Conservation (phyloP, 2,329 filamentous ascomycete species). For the Microsporum canis region DNA sequence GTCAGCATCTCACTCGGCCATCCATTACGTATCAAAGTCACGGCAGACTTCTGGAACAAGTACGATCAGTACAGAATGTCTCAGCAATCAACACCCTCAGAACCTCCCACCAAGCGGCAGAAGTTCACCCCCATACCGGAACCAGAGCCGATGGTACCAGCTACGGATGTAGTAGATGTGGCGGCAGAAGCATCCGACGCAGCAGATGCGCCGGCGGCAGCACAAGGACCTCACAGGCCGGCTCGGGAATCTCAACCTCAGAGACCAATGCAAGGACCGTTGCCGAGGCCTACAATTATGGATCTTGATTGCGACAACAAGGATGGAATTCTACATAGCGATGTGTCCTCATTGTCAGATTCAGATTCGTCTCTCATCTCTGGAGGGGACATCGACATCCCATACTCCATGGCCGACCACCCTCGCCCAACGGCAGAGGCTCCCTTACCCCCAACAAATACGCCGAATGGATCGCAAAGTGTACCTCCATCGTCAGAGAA, state of each 20-base stretch:
- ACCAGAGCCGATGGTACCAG: background rate
- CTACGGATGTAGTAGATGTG: background rate
- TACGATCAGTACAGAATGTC: background rate
- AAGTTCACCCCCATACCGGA: conserved; percentile 1
- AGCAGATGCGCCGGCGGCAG: background rate
- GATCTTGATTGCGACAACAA: background rate
- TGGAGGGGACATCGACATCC: background rate
- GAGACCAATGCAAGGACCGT: background rate
- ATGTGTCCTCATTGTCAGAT: background rate
- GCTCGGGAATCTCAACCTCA: background rate
- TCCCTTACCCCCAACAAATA: background rate
- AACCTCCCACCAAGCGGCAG: background rate
- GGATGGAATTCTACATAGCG: background rate
- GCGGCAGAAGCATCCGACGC: background rate
- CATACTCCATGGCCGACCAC: background rate
- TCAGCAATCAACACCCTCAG: background rate
- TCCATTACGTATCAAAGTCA: background rate
- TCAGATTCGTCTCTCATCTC: background rate
- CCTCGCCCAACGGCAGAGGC: background rate
- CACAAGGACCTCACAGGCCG: background rate
- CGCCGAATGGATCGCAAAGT: background rate
- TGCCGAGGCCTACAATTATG: background rate
- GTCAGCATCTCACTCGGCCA: background rate
- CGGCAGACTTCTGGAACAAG: background rate
- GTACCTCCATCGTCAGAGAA: background rate